Percentiles rank a stretch among this genome's conserved stretches.
These are phyloP conservation scores for Exophiala lecanii-corni DNA, from an alignment of 2,329 filamentous ascomycete genomes.

Conservation along the genomic window DNA sequence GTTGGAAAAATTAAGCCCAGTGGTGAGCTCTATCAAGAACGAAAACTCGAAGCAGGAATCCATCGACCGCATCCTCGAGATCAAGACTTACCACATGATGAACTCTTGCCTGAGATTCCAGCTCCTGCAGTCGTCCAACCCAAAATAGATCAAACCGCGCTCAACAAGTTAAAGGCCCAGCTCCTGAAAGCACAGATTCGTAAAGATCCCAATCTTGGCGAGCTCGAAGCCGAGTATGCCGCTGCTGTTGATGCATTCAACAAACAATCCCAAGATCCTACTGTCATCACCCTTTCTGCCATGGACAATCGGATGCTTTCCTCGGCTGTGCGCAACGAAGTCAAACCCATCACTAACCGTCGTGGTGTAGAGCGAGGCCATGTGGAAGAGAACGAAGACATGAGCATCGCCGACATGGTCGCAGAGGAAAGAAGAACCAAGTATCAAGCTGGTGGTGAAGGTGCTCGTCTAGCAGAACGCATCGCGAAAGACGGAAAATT, in stretches of 20 bases:
- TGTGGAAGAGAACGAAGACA: conserved; percentile 88
- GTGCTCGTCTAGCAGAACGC: conserved; percentile 76
- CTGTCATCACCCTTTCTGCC: conserved; percentile 74
- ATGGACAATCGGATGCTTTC: conserved; percentile 90
- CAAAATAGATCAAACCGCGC: conserved; percentile 54
- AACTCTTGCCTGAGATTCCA: conserved; percentile 33
- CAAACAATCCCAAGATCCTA: conserved; percentile 50
- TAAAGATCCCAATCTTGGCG: conserved; percentile 66
- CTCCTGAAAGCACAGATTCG: conserved; percentile 94
- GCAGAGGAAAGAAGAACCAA: conserved; percentile 85
- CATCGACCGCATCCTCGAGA: conserved; percentile 28
- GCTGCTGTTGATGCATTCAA: conserved; percentile 62
- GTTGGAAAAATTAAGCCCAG: conserved; percentile 80
- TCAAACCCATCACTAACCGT: conserved; percentile 71
- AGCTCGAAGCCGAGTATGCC: conserved; percentile 81
- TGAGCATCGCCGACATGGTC: conserved; percentile 96
- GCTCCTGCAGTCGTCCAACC: conserved; percentile 1
- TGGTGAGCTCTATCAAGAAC: conserved; percentile 77
- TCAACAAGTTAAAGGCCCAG: conserved; percentile 87
- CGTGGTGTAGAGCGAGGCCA: conserved; percentile 78
- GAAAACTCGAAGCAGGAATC: conserved; percentile 58
- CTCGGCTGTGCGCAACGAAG: conserved; percentile 67
- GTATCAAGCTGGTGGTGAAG: conserved; percentile 72
- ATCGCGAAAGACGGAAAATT: conserved; percentile 93
- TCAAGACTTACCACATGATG: conserved; percentile 29